Base-by-base conservation (phyloP, 768 basidiomycete genomes). In the Lepiota brunneoincarnata region DNA sequence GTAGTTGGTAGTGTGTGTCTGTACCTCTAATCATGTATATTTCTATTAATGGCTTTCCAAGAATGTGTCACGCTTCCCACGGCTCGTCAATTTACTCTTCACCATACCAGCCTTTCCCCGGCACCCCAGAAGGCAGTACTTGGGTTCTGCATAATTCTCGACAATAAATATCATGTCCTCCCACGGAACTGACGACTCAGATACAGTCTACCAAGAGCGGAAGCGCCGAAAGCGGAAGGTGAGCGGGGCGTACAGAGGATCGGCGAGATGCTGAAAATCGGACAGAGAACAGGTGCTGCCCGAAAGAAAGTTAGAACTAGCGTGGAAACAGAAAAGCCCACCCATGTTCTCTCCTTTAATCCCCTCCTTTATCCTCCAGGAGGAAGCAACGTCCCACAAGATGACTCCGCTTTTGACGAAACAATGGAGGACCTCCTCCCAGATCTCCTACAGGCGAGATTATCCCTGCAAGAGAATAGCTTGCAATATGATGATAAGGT, bases 381-480 rank as follows among this genome's bases (percentile, higher is more conserved):
- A n/a, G 54, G 54, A 31, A 57, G 55, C 12, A 50, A 56, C 36
- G 53, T 47, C 41, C 24, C 51, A 10, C 54, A 63, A 14, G 48
- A 60, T 35, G 60, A 63, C 28, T 53, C 58, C 21, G 54, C 62
- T 18, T 72, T 72, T 39, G 69, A 72, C 34, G 64, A 67, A 14
- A 54, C 69, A 14, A 67, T 73, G n/a, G 63, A 67, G 14, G 38
- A 55, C 7, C 48, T 69, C 18, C 63, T 73, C 6, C 59, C 65
- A 2, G 66, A 72, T 9, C 63, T 64, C 31, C 26, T 69, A 17
- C 53, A 63, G 45, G 55, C 66, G 35, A 60, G 71, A 45, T 45
- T 59, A 26, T 36, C 41, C 0, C 39, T 62, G 12, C 67, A 68
- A 51, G 57, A 61, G 36, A 26, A 45, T 17, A 42, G 51, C 2